phyloP scores from a whole-genome alignment of 2,329 filamentous ascomycete species.

The Apiospora arundinis region DNA sequence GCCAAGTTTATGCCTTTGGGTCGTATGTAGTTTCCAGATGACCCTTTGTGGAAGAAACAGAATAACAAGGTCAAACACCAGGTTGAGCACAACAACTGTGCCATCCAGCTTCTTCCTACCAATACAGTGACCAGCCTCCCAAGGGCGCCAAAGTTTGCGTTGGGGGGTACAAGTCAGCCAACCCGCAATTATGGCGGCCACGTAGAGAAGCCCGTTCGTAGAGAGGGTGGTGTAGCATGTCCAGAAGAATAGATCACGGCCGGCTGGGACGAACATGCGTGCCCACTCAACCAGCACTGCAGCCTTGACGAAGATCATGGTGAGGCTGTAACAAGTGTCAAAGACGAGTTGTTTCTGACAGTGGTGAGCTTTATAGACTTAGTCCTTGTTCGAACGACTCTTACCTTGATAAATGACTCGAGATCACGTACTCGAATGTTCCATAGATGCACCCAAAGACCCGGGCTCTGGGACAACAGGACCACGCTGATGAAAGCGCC shows the following conservation, averaged over 20 bases:
- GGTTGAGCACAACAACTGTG: slow-evolving; percentile 24
- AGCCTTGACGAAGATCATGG: not conserved
- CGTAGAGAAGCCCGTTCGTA: not conserved
- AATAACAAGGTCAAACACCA: slow-evolving; percentile 27
- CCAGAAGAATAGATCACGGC: not conserved
- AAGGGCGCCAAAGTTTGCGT: not conserved
- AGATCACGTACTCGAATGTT: not conserved
- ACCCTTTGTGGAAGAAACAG: slow-evolving; percentile 26
- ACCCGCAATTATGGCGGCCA: not conserved
- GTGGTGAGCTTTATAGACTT: not conserved
- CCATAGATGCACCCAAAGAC: slow-evolving; percentile 18
- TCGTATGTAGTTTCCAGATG: slow-evolving; percentile 27
- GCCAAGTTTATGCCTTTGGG: slow-evolving; percentile 25
- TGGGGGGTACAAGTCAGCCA: not conserved
- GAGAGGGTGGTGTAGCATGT: not conserved
- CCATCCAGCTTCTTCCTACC: not conserved
- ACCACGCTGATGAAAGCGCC: slow-evolving; percentile 8
- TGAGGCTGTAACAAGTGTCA: slow-evolving; percentile 13
- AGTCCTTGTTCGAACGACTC: not conserved
- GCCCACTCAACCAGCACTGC: not conserved
- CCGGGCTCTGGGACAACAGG: not conserved
- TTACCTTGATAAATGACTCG: slow-evolving; percentile 16
- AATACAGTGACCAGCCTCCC: not conserved
- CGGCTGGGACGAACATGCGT: not conserved
- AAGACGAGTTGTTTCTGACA: not conserved